Evolutionary conservation across 345 rosid species (phyloP), one percentile per base, ranked within the genome.

Genomic region (Acer yangbiense): DNA sequence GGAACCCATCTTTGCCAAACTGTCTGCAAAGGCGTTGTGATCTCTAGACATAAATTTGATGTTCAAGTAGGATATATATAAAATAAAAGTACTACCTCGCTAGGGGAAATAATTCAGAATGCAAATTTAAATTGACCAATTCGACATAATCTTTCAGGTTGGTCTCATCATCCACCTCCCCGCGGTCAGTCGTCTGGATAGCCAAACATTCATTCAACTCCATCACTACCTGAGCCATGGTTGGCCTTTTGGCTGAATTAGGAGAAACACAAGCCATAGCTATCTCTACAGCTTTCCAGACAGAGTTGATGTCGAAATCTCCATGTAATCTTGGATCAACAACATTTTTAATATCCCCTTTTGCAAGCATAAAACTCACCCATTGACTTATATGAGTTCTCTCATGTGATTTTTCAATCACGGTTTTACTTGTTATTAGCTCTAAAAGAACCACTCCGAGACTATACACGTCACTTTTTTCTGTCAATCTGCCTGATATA

Each of bases 211-310:
- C 80, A 6, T 83, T 81, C 25, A 86, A 18, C 25, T 81, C 88
- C 3, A 68, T 77, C 69, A 81, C 78, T 18, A 83, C 86, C 48
- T 79, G 78, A 74, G 77, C 75, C 82, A 86, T 83, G 65, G 81
- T 79, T 74, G 86, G 88, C 71, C 88, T 86, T 74, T 61, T 69
- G 43, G 72, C 8, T 48, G 86, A 81, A 64, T 73, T 73, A 20
- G 76, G 78, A 29, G 74, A 76, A 32, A 78, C 73, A 78, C 90
- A 89, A n/a, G 82, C 73, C 87, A 89, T 78, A 66, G 88, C 92
- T 70, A 86, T 13, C 76, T 86, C 89, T 44, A 84, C 79, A n/a
- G 77, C 85, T 86, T 82, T 87, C 86, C 87, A 76, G 0, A 73
- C 87, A 7, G 85, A 86, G 23, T 82, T 69, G 2, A 72, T n/a